Conservation (phyloP, 2,329 filamentous ascomycete genomes). For the Myriangium duriaei region DNA sequence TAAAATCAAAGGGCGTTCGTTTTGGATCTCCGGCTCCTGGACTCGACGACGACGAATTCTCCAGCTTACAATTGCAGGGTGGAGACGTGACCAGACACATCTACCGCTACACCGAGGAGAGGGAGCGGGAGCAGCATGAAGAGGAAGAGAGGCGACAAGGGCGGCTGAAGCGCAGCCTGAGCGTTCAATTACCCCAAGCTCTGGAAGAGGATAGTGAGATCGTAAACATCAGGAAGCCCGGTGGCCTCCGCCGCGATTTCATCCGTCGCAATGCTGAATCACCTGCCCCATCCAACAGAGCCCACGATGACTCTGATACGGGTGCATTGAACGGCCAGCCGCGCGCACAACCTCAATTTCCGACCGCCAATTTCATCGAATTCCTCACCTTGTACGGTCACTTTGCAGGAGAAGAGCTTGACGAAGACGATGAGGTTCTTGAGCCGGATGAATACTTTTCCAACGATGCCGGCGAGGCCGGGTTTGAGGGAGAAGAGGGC, state of each 20-base stretch:
- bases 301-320: conserved; percentile 8
- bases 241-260: conserved; percentile 86
- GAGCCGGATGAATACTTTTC: conserved; percentile 87
- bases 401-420: conserved; percentile 91
- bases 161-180: conserved; percentile 67
- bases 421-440: conserved; percentile 88
- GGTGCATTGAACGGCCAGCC: conserved; percentile 16
- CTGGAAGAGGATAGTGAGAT: conserved; percentile 76
- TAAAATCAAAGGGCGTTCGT: conserved; percentile 17
- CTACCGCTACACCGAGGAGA: conserved; percentile 92
- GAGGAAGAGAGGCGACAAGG: conserved; percentile 43
- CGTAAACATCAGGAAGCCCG: conserved; percentile 80
- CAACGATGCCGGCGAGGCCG: conserved; percentile 48
- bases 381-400: conserved; percentile 92
- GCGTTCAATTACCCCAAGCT: conserved; percentile 66
- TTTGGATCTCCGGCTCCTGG: conserved; percentile 15
- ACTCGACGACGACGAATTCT: conserved; percentile 51
- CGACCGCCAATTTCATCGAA: conserved; percentile 90
- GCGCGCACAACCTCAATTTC: conserved; percentile 45
- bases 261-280: conserved; percentile 59
- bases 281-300: conserved; percentile 27
- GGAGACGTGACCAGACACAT: conserved; percentile 91
- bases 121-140: conserved; percentile 67
- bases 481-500: conserved; percentile 30
- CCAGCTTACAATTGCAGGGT: conserved; percentile 81